Conservation (phyloP, 2,329 filamentous ascomycete species). For the Colletotrichum caudatum region DNA sequence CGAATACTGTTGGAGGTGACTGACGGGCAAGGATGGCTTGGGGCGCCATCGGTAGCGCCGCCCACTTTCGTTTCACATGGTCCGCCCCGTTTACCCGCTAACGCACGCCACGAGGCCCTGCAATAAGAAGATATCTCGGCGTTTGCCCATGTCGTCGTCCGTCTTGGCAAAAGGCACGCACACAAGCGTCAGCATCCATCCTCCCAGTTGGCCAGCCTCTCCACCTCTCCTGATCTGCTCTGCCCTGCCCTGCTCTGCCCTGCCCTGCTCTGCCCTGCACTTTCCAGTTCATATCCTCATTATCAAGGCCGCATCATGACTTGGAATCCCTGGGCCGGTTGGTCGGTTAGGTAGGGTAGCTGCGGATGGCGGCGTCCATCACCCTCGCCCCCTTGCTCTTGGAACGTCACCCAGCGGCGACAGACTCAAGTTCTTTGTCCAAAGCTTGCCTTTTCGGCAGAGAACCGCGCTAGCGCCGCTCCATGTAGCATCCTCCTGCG, state of each 20-base stretch:
- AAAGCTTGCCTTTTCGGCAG: slow-evolving; percentile 29
- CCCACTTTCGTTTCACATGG: slow-evolving; percentile 40
- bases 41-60: slow-evolving; percentile 16
- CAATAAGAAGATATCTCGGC: slow-evolving; percentile 23
- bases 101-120: slow-evolving; percentile 40
- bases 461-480: slow-evolving; percentile 32
- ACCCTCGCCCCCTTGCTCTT: neutral
- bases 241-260: neutral
- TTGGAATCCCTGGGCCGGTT: neutral
- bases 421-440: slow-evolving; percentile 8
- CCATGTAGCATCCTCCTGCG: slow-evolving; percentile 30
- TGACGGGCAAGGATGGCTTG: neutral
- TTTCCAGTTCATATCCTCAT: neutral
- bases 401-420: slow-evolving; percentile 9
- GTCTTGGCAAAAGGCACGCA: slow-evolving; percentile 13
- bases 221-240: neutral
- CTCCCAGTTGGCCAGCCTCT: slow-evolving; percentile 7
- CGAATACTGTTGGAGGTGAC: neutral
- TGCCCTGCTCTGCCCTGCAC: neutral
- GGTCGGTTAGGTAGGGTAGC: neutral
- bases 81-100: slow-evolving; percentile 36
- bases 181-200: slow-evolving; percentile 13
- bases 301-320: neutral
- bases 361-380: neutral
- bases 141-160: slow-evolving; percentile 7